These are phyloP conservation scores for Fraxinus ornus DNA, from an alignment of 305 asterid species.

Conservation along the genomic window DNA sequence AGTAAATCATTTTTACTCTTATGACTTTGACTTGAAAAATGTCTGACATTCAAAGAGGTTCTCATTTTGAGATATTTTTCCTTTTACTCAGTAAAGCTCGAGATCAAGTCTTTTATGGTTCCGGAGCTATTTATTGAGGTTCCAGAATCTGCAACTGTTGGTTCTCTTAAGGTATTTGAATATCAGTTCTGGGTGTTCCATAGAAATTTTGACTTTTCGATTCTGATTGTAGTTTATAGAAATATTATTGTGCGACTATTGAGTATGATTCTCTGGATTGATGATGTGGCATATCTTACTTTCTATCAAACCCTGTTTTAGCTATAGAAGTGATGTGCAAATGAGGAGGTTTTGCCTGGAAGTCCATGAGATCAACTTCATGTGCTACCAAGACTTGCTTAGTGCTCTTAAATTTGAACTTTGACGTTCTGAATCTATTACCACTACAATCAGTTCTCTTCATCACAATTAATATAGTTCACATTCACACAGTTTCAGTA, in stretches of 20 bases:
- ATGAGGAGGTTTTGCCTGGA: neutral
- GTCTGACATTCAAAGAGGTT: slow-evolving; percentile 20
- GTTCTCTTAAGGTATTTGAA: slow-evolving; percentile 75
- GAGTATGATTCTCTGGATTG: neutral
- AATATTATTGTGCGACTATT: neutral
- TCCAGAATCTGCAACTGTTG: slow-evolving; percentile 89
- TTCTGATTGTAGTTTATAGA: neutral
- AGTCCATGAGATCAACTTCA: neutral
- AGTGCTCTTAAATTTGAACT: neutral
- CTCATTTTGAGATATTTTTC: slow-evolving; percentile 32
- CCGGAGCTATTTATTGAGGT: slow-evolving; percentile 87
- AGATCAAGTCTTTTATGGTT: slow-evolving; percentile 86
- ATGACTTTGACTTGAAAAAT: slow-evolving; percentile 9
- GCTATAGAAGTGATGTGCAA: neutral
- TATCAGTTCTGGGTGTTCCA: neutral
- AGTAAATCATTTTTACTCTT: neutral
- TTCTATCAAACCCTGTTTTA: neutral
- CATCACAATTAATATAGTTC: neutral
- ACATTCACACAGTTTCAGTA: neutral
- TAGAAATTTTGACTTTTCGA: neutral
- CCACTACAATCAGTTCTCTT: neutral
- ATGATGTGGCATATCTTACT: neutral
- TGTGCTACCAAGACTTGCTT: neutral
- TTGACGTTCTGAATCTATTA: neutral
- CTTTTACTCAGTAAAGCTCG: slow-evolving; percentile 68